phyloP scores from a whole-genome alignment of 352 stramenopile species.

The Nothophytophthora sp. region DNA sequence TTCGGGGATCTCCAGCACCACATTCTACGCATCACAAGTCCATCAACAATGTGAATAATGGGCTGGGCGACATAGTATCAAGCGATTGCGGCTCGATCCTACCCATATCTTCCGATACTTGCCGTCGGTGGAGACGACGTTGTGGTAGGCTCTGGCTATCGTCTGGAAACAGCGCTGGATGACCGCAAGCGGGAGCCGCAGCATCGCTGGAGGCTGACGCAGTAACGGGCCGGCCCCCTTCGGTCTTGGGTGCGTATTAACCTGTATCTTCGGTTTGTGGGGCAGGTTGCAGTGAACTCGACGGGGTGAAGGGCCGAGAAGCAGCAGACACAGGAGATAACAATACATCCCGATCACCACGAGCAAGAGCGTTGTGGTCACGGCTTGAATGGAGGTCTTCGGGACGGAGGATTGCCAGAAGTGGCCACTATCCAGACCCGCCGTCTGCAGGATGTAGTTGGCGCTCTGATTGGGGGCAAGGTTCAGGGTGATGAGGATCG shows the following conservation, averaged over 20 bases:
- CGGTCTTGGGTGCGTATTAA: neutral
- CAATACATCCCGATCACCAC: constrained; percentile 19
- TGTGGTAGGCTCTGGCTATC: constrained; percentile 4
- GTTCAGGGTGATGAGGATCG: constrained; percentile 37
- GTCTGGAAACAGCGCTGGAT: neutral
- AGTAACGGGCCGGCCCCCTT: neutral
- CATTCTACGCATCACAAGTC: constrained; percentile 15
- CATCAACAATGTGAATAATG: neutral
- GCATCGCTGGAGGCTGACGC: neutral
- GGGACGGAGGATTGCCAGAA: no score
- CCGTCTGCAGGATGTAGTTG: constrained; percentile 38
- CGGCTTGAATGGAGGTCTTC: constrained; percentile 2
- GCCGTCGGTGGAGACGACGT: constrained; percentile 12
- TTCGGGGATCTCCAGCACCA: constrained; percentile 32
- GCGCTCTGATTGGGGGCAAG: constrained; percentile 28
- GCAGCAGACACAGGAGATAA: constrained; percentile 20
- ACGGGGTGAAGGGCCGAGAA: constrained; percentile 4
- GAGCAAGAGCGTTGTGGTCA: constrained; percentile 8
- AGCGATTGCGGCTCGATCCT: no score
- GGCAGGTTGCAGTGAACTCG: constrained; percentile 1
- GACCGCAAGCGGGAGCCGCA: neutral
- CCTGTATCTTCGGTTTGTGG: constrained; percentile 6
- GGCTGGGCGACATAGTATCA: no score
- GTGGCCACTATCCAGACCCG: constrained; percentile 24
- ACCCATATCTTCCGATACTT: constrained; percentile 33